Conservation (phyloP, 2,329 filamentous ascomycete species). For the Pyrenochaeta sp. region DNA sequence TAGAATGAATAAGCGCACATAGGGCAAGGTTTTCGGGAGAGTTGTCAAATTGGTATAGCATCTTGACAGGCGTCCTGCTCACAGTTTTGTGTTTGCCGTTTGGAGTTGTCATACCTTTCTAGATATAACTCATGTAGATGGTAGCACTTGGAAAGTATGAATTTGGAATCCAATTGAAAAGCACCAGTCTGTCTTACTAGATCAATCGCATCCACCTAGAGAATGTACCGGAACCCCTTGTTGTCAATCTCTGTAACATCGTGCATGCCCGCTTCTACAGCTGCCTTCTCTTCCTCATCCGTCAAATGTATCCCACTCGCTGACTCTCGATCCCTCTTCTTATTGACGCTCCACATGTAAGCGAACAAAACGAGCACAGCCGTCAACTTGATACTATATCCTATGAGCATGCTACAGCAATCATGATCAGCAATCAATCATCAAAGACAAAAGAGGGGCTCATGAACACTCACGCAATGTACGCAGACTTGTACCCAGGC, state of each 20-base stretch:
- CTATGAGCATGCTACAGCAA: conserved; percentile 45
- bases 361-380: conserved; percentile 47
- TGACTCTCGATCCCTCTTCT: conserved; percentile 41
- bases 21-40: too few species aligned
- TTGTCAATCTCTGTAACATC: conserved; percentile 55
- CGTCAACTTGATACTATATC: conserved; percentile 50
- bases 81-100: too few species aligned
- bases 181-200: too few species aligned
- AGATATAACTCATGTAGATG: too few species aligned
- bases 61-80: too few species aligned
- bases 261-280: conserved; percentile 52
- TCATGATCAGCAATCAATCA: not conserved
- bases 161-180: not conserved
- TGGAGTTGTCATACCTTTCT: too few species aligned
- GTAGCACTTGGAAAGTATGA: too few species aligned
- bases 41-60: too few species aligned
- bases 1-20: too few species aligned
- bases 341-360: conserved; percentile 50
- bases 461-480: conserved; percentile 1
- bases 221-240: conserved; percentile 54
- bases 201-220: not conserved
- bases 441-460: not conserved
- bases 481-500: conserved; percentile 37
- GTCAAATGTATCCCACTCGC: conserved; percentile 5
- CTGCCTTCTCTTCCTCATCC: conserved; percentile 36